phyloP scores from a whole-genome alignment of 768 basidiomycete genomes.

The Pleurotus cornucopiae region DNA sequence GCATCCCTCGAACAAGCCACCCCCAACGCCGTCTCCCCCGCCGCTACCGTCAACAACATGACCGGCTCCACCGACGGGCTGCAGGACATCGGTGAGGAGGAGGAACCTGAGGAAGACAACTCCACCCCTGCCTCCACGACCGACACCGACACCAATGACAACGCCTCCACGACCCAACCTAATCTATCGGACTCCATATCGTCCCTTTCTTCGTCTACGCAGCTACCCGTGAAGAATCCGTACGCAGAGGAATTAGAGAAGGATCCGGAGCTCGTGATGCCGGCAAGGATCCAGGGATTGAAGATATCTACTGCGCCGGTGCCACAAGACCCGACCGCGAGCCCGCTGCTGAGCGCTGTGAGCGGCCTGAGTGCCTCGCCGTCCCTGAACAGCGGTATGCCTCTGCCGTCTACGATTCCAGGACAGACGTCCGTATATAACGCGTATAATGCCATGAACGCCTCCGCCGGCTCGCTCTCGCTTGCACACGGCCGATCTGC shows the following conservation, averaged over 20 bases:
- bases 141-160: conserved; percentile 7
- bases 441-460: conserved; percentile 10
- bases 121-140: conserved; percentile 12
- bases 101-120: conserved; percentile 47
- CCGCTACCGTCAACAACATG: conserved; percentile 14
- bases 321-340: conserved; percentile 17
- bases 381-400: conserved; percentile 17
- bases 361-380: conserved; percentile 1
- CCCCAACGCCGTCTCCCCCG: conserved; percentile 34
- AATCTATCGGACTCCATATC: no score
- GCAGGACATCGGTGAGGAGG: conserved; percentile 63
- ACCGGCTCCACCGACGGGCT: conserved; percentile 30
- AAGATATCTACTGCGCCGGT: conserved; percentile 45
- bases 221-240: not conserved
- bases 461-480: not conserved
- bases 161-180: not conserved
- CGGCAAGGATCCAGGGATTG: conserved; percentile 51
- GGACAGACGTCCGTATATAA: conserved; percentile 19
- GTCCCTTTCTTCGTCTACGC: not conserved
- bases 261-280: conserved; percentile 23
- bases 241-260: conserved; percentile 10
- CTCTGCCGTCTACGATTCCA: conserved; percentile 13
- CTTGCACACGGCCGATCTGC: not conserved
- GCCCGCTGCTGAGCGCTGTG: conserved; percentile 10
- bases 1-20: conserved; percentile 19